Percentiles rank a stretch among this genome's conserved stretches.
phyloP scores from a whole-genome alignment of 1,284 basidiomycete genomes.

The Trametes versicolor region DNA sequence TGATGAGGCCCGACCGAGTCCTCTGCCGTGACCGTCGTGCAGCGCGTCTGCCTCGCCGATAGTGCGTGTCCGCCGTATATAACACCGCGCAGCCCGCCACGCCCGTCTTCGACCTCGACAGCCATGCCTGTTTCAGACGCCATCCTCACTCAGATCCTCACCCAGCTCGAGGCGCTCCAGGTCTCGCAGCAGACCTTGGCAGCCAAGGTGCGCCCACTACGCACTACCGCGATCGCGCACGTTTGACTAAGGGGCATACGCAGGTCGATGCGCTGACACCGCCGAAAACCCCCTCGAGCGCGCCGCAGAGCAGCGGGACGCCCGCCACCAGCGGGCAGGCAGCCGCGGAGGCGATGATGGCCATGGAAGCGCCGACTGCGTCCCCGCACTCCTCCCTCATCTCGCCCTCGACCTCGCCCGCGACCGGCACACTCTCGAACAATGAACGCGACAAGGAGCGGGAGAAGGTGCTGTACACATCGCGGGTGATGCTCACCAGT shows the following conservation, averaged over 20 bases:
- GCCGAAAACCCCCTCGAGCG: constrained; percentile 34
- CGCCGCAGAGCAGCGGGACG: constrained; percentile 36
- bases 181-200: constrained; percentile 78
- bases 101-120: constrained; percentile 7
- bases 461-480: constrained; percentile 79
- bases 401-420: constrained; percentile 29
- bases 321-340: constrained; percentile 39
- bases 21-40: constrained; percentile 17
- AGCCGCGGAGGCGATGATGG: constrained; percentile 31
- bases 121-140: constrained; percentile 65
- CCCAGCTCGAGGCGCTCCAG: constrained; percentile 74
- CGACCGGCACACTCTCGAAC: constrained; percentile 41
- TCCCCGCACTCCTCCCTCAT: constrained; percentile 34
- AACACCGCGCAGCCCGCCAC: constrained; percentile 16
- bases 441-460: constrained; percentile 64
- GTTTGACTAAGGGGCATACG: background rate
- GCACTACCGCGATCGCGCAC: background rate
- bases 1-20: constrained; percentile 17
- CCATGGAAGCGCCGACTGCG: constrained; percentile 35
- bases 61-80: constrained; percentile 35
- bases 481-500: constrained; percentile 86
- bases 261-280: constrained; percentile 52
- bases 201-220: constrained; percentile 66
- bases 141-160: constrained; percentile 76
- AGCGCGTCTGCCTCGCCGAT: constrained; percentile 30